Evolutionary conservation across 176 grass and related monocot genomes (phyloP).

Genomic region (Raddia distichophylla): DNA sequence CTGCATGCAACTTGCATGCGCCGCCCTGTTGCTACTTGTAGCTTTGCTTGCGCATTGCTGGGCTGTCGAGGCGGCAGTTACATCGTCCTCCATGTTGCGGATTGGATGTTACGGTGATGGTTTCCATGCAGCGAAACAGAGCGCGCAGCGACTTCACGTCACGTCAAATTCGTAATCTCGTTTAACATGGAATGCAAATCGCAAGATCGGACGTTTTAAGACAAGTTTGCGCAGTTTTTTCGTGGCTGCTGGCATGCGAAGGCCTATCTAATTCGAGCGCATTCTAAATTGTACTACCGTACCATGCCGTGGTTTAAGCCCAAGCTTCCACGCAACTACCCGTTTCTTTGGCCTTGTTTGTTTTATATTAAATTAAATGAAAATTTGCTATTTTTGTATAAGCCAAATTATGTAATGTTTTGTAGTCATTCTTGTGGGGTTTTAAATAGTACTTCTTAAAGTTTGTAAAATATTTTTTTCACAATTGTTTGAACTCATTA

Average conservation of each 20-base stretch:
- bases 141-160: background rate
- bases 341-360: too few species aligned
- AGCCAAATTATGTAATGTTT: too few species aligned
- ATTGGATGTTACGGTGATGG: background rate
- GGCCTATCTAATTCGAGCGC: background rate
- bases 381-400: too few species aligned
- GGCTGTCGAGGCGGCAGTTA: background rate
- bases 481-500: too few species aligned
- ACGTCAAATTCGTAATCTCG: background rate
- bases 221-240: background rate
- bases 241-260: background rate
- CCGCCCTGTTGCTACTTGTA: background rate
- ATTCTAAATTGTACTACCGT: background rate
- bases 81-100: background rate
- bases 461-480: too few species aligned
- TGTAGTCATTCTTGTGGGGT: too few species aligned
- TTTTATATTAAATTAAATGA: too few species aligned
- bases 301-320: background rate
- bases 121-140: background rate
- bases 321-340: constrained; percentile 19
- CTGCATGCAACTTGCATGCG: background rate
- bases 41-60: constrained; percentile 3
- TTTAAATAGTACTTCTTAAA: too few species aligned
- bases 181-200: background rate
- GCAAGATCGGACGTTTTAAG: background rate